phyloP scores from a whole-genome alignment of 1,284 basidiomycete species.

The Apiotrichum sp. region DNA sequence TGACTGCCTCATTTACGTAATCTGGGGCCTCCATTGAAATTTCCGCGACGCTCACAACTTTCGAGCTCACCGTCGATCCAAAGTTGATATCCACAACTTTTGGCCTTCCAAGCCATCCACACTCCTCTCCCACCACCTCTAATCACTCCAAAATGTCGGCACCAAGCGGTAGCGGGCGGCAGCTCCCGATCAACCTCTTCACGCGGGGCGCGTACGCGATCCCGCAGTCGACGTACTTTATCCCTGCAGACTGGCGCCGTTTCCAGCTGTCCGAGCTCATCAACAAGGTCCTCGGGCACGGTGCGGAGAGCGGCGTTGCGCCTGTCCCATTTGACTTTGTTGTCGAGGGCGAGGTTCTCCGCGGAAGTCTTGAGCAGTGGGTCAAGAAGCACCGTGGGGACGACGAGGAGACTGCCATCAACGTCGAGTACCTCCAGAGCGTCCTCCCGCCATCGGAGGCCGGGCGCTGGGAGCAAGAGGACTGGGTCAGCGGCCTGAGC shows the following conservation, averaged over 20 bases:
- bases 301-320: slow-evolving; percentile 37
- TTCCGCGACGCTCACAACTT: neutral
- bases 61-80: no score
- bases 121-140: neutral
- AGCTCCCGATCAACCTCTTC: slow-evolving; percentile 66
- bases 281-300: slow-evolving; percentile 80
- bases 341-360: slow-evolving; percentile 71
- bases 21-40: slow-evolving; percentile 7
- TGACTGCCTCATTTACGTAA: neutral
- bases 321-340: slow-evolving; percentile 94
- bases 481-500: slow-evolving; percentile 86
- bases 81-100: no score
- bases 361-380: slow-evolving; percentile 70
- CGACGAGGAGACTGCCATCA: slow-evolving; percentile 69
- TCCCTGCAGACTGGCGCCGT: slow-evolving; percentile 82
- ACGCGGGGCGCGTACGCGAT: slow-evolving; percentile 75
- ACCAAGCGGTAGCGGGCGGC: slow-evolving; percentile 16
- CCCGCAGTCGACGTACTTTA: slow-evolving; percentile 87
- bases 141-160: slow-evolving; percentile 18
- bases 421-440: slow-evolving; percentile 90
- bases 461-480: slow-evolving; percentile 76
- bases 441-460: slow-evolving; percentile 82
- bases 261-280: slow-evolving; percentile 97
- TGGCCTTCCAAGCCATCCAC: no score
- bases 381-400: slow-evolving; percentile 64